Evolutionary conservation across 148 eudicot species (phyloP).

Genomic region (Selenicereus undatus): DNA sequence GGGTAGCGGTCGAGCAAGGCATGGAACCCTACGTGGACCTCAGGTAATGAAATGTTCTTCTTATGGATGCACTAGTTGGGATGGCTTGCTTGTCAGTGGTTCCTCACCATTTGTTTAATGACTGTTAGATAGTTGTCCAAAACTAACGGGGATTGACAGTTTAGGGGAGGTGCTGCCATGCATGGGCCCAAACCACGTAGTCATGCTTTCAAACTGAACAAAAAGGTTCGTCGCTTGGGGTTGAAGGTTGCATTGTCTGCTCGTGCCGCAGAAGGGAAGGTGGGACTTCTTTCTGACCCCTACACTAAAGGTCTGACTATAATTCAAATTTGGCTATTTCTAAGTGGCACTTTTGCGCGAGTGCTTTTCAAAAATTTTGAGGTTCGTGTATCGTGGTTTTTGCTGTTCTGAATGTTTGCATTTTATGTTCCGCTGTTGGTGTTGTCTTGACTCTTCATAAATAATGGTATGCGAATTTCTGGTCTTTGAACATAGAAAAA

Average conservation of each 20-base stretch:
- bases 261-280: constrained; percentile 99
- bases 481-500: background rate
- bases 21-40: constrained; percentile 78
- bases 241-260: constrained; percentile 89
- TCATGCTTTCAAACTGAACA: constrained; percentile 86
- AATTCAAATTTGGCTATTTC: background rate
- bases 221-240: constrained; percentile 89
- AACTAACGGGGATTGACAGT: constrained; percentile 42
- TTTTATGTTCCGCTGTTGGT: background rate
- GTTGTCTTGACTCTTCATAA: background rate
- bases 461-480: too few species aligned
- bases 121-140: constrained; percentile 9
- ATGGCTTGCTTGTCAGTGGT: background rate
- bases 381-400: background rate
- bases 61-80: background rate
- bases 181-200: constrained; percentile 96
- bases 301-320: too few species aligned
- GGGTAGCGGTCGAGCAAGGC: constrained; percentile 90
- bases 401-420: background rate
- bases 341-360: background rate
- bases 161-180: constrained; percentile 78
- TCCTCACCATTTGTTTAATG: background rate
- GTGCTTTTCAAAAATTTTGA: background rate
- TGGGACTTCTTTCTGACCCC: constrained; percentile 7
- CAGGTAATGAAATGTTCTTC: constrained; percentile 43